These are phyloP conservation scores for Phytophthora pseudosyringae DNA, from an alignment of 352 stramenopile species.

Conservation along the genomic window DNA sequence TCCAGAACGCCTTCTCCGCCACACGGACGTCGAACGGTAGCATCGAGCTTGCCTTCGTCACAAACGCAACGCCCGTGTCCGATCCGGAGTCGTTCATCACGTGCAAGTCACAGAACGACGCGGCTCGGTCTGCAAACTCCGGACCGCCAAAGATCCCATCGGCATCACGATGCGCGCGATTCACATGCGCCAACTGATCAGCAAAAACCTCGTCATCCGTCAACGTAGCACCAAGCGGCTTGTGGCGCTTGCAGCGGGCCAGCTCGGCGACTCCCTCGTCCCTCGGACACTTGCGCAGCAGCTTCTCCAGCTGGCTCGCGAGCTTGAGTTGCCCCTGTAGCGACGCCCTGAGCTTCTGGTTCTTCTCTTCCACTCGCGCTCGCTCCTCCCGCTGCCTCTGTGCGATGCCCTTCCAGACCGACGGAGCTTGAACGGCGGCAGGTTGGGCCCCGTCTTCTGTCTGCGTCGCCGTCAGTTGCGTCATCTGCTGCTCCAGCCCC, in stretches of 20 bases:
- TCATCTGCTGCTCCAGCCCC: slow-evolving; percentile 35
- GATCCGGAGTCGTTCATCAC: slow-evolving; percentile 26
- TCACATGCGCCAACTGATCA: slow-evolving; percentile 35
- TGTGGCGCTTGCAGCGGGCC: slow-evolving; percentile 25
- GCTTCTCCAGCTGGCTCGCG: slow-evolving; percentile 36
- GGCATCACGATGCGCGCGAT: slow-evolving; percentile 28
- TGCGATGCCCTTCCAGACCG: slow-evolving; percentile 44
- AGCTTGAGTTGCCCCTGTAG: slow-evolving; percentile 47
- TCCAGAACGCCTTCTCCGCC: slow-evolving; percentile 43
- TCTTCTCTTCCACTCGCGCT: slow-evolving; percentile 38
- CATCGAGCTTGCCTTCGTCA: slow-evolving; percentile 44
- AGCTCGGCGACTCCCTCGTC: slow-evolving; percentile 21
- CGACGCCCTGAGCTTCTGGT: slow-evolving; percentile 33
- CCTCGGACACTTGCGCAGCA: slow-evolving; percentile 34
- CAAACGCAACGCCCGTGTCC: slow-evolving; percentile 33
- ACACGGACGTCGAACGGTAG: slow-evolving; percentile 44
- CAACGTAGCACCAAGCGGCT: not conserved
- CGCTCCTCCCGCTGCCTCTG: slow-evolving; percentile 34
- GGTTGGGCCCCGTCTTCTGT: not conserved
- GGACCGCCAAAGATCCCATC: slow-evolving; percentile 18
- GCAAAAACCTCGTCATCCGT: slow-evolving; percentile 43
- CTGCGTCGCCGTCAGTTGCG: slow-evolving; percentile 16
- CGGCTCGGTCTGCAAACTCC: slow-evolving; percentile 17
- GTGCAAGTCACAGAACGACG: slow-evolving; percentile 24
- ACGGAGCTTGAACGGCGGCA: not conserved